A percentile compares a stretch with the other conserved stretches of the same genome.
Conservation (phyloP, 2,329 filamentous ascomycete species). For the Metarhizium brunneum region DNA sequence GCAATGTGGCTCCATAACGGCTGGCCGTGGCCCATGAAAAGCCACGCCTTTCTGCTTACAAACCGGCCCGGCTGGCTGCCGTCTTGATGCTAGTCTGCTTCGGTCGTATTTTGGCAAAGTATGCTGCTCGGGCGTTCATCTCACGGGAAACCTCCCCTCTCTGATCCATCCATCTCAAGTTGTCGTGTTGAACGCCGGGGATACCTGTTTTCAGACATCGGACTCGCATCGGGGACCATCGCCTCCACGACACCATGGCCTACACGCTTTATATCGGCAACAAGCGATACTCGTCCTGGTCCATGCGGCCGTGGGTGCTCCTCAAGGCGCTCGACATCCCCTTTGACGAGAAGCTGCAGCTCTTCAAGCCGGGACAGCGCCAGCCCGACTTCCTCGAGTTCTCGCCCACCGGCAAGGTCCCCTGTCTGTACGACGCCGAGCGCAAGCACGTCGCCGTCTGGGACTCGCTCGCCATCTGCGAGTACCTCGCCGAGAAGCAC, state of each 20-base stretch:
- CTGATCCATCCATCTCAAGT: too few relatives aligned
- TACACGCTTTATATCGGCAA: slow-evolving; percentile 30
- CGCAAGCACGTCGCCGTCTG: slow-evolving; percentile 23
- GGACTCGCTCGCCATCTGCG: slow-evolving; percentile 39
- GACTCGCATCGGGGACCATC: not conserved
- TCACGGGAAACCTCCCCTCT: too few relatives aligned
- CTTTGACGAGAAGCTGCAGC: slow-evolving; percentile 29
- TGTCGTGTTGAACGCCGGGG: too few relatives aligned
- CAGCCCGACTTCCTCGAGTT: slow-evolving; percentile 27
- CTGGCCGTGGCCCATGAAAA: slow-evolving; percentile 7
- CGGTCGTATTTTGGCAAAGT: not conserved
- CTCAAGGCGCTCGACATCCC: slow-evolving; percentile 32
- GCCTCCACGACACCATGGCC: slow-evolving; percentile 4
- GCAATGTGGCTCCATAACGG: not conserved
- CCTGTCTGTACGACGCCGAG: slow-evolving; percentile 25
- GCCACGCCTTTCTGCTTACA: slow-evolving; percentile 2
- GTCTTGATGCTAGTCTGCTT: not conserved
- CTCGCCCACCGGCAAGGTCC: slow-evolving; percentile 33
- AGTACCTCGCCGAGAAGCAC: slow-evolving; percentile 34
- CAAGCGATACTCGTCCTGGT: slow-evolving; percentile 38
- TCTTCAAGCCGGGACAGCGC: slow-evolving; percentile 19
- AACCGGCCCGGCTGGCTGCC: not conserved
- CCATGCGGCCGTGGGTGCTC: slow-evolving; percentile 36
- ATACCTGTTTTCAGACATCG: too few relatives aligned
- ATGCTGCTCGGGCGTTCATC: not conserved